These are phyloP conservation scores for Sextonia rubra DNA, from an alignment of 164 flowering plant genomes.

Conservation along the genomic window DNA sequence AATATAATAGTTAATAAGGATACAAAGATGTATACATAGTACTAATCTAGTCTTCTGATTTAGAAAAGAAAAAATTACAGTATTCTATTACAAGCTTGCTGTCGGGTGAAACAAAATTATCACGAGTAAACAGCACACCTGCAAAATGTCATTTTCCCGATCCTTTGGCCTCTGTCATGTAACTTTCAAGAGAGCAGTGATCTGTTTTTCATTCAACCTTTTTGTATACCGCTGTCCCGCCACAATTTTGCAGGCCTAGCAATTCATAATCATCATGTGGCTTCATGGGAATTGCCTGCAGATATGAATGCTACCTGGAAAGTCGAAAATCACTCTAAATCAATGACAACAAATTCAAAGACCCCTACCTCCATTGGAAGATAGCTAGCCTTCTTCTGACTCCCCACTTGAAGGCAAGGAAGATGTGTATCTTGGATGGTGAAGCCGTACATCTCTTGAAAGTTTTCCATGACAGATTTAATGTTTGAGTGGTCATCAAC, in stretches of 20 bases:
- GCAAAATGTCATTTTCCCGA: constrained; percentile 63
- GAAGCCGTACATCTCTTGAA: constrained; percentile 68
- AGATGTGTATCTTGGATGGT: constrained; percentile 58
- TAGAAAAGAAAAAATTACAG: not conserved
- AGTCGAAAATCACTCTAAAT: not conserved
- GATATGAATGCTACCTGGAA: not conserved
- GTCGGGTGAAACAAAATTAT: not conserved
- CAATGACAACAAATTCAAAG: constrained; percentile 3
- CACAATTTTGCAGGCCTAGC: constrained; percentile 80
- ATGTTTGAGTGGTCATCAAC: constrained; percentile 54
- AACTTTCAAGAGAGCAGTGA: constrained; percentile 69
- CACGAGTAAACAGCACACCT: constrained; percentile 28
- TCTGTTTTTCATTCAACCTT: constrained; percentile 76
- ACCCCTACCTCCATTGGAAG: constrained; percentile 67
- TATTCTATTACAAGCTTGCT: not conserved
- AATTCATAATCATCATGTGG: constrained; percentile 13
- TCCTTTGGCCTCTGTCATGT: constrained; percentile 81
- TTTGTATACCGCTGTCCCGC: constrained; percentile 80
- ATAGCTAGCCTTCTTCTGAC: constrained; percentile 65
- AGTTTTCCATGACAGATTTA: constrained; percentile 67
- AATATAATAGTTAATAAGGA: not conserved
- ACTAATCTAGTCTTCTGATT: not conserved
- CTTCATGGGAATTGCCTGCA: not conserved
- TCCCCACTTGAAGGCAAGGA: constrained; percentile 70
- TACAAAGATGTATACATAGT: not conserved